phyloP scores from a whole-genome alignment of 2,329 filamentous ascomycete species.

The Achaetomium macrosporum region DNA sequence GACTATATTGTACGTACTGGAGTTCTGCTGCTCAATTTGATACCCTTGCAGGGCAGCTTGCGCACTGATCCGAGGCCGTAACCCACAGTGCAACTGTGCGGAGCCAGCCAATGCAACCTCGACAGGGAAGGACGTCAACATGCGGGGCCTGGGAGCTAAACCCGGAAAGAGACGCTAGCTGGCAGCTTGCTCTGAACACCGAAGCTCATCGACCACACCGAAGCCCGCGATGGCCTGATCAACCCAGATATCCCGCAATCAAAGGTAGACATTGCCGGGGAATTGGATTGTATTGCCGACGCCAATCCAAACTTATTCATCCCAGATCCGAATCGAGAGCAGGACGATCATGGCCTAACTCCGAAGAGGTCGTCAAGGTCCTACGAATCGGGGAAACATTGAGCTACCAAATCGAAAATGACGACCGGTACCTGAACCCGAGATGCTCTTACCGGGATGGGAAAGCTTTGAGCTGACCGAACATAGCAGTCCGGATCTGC shows the following conservation, averaged over 20 bases:
- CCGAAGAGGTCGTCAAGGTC: too few relatives aligned
- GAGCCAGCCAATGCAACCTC: not conserved
- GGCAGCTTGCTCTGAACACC: slow-evolving; percentile 7
- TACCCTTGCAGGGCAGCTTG: too few relatives aligned
- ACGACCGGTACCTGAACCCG: slow-evolving; percentile 16
- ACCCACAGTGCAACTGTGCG: not conserved
- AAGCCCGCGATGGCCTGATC: slow-evolving; percentile 12
- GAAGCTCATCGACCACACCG: not conserved
- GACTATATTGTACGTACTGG: too few relatives aligned
- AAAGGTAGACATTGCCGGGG: not conserved
- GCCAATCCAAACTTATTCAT: too few relatives aligned
- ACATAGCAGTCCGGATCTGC: slow-evolving; percentile 69
- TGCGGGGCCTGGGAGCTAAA: slow-evolving; percentile 8
- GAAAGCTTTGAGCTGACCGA: not conserved
- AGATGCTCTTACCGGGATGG: not conserved
- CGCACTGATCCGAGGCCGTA: not conserved
- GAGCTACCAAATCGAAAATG: slow-evolving; percentile 11
- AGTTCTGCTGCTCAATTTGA: too few relatives aligned
- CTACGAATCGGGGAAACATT: too few relatives aligned
- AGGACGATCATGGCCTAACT: too few relatives aligned
- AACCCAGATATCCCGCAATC: not conserved
- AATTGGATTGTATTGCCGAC: not conserved
- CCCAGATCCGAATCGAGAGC: too few relatives aligned
- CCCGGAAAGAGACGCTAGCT: slow-evolving; percentile 6
- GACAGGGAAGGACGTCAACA: not conserved